A percentile compares a stretch with the other conserved stretches of the same genome.
phyloP scores from a whole-genome alignment of 352 stramenopile species.

The Phytopythium aichiense region DNA sequence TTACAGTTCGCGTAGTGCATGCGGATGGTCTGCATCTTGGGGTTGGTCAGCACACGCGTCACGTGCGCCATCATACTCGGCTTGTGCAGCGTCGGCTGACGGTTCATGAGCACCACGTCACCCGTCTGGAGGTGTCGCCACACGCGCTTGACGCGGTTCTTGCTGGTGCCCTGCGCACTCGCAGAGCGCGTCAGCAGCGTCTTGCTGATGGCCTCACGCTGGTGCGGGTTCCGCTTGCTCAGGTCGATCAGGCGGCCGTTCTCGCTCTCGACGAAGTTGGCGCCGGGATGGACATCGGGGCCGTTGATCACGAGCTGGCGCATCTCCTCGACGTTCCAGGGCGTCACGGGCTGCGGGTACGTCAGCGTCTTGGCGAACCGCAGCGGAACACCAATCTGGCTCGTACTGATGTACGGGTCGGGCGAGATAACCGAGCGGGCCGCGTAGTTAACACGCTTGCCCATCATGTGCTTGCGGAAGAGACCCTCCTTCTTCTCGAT shows the following conservation, averaged over 20 bases:
- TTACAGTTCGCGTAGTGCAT: slow-evolving; percentile 99
- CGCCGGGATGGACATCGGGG: slow-evolving; percentile 94
- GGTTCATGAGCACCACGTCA: slow-evolving; percentile 99
- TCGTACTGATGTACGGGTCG: slow-evolving; percentile 99
- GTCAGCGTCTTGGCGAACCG: slow-evolving; percentile 98
- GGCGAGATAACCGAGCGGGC: slow-evolving; percentile 99
- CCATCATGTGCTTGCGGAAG: slow-evolving; percentile 98
- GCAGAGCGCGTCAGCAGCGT: slow-evolving; percentile 90
- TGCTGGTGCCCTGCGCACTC: slow-evolving; percentile 71
- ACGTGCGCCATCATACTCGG: slow-evolving; percentile 99
- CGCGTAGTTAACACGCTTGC: slow-evolving; percentile 99
- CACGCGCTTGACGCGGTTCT: slow-evolving; percentile 93
- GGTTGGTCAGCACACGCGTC: slow-evolving; percentile 95
- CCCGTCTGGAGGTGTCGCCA: slow-evolving; percentile 97
- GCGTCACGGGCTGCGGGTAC: slow-evolving; percentile 97
- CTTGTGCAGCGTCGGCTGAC: slow-evolving; percentile 99
- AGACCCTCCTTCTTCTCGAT: slow-evolving; percentile 99
- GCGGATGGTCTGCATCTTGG: slow-evolving; percentile 98
- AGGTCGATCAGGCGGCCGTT: slow-evolving; percentile 93
- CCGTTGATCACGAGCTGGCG: slow-evolving; percentile 95
- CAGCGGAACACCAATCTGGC: slow-evolving; percentile 98
- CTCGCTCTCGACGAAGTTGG: slow-evolving; percentile 97
- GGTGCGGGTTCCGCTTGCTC: slow-evolving; percentile 89
- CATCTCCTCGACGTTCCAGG: slow-evolving; percentile 98
- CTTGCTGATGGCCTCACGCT: slow-evolving; percentile 95